phyloP scores from a whole-genome alignment of 352 stramenopile genomes.

The Phytophthora pseudosyringae region DNA sequence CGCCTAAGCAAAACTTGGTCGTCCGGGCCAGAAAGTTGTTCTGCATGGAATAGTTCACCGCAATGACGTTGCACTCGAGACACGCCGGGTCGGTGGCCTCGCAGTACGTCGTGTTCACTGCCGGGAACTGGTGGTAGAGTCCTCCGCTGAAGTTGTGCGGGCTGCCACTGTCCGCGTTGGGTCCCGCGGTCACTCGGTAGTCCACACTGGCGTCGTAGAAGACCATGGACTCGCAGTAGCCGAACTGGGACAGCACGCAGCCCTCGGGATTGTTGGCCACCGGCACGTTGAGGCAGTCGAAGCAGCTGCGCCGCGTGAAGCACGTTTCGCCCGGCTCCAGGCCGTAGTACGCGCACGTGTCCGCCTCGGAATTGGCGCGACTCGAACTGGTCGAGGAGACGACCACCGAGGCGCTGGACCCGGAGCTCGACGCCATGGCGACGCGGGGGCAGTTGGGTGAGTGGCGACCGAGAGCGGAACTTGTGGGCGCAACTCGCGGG shows the following conservation, averaged over 20 bases:
- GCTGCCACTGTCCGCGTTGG: slow-evolving; percentile 46
- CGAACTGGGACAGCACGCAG: slow-evolving; percentile 50
- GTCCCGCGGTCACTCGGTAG: slow-evolving; percentile 40
- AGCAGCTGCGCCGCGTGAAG: slow-evolving; percentile 54
- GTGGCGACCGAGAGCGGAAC: background rate
- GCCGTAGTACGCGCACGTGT: slow-evolving; percentile 59
- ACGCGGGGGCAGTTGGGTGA: background rate
- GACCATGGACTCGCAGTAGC: slow-evolving; percentile 55
- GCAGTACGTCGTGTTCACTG: slow-evolving; percentile 61
- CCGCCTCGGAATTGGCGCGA: slow-evolving; percentile 24
- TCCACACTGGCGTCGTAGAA: slow-evolving; percentile 49
- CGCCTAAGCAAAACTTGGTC: slow-evolving; percentile 57
- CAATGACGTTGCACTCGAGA: slow-evolving; percentile 44
- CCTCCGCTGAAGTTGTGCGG: slow-evolving; percentile 46
- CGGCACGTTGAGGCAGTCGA: slow-evolving; percentile 62
- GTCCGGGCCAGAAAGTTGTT: slow-evolving; percentile 53
- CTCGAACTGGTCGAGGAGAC: slow-evolving; percentile 8
- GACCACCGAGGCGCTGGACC: slow-evolving; percentile 1
- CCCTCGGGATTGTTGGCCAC: slow-evolving; percentile 44
- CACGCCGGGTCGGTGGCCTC: slow-evolving; percentile 50
- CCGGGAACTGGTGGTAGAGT: slow-evolving; percentile 54
- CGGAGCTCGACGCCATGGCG: slow-evolving; percentile 19
- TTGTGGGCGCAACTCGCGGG: slow-evolving; percentile 13
- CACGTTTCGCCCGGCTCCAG: slow-evolving; percentile 41
- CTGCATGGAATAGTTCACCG: slow-evolving; percentile 41